phyloP scores from a whole-genome alignment of 1,284 basidiomycete species.

The Quambalaria eucalypti region DNA sequence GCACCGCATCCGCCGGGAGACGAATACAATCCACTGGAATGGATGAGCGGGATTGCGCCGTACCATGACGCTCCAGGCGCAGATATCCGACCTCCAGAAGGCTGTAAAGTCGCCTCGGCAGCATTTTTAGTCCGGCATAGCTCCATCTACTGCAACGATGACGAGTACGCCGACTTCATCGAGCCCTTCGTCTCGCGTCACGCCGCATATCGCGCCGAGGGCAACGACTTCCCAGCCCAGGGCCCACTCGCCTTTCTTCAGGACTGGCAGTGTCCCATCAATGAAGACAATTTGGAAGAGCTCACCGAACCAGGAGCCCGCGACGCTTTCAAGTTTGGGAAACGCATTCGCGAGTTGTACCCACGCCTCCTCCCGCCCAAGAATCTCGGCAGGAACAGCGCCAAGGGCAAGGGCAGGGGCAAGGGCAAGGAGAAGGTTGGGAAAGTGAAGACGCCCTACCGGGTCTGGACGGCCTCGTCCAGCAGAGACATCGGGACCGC shows the following conservation, averaged over 20 bases:
- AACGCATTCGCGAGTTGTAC: slow-evolving; percentile 46
- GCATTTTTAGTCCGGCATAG: slow-evolving; percentile 43
- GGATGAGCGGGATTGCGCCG: slow-evolving; percentile 21
- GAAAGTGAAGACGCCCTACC: slow-evolving; percentile 11
- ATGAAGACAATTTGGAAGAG: slow-evolving; percentile 67
- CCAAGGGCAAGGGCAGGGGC: background rate
- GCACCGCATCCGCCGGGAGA: background rate
- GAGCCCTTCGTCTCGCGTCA: slow-evolving; percentile 47
- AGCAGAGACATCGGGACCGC: slow-evolving; percentile 48
- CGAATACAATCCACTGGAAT: slow-evolving; percentile 7
- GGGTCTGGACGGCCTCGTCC: slow-evolving; percentile 49
- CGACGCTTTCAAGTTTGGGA: slow-evolving; percentile 47
- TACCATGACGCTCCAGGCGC: slow-evolving; percentile 34
- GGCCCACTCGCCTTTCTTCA: slow-evolving; percentile 46
- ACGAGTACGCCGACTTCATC: slow-evolving; percentile 50
- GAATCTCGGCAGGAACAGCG: slow-evolving; percentile 12
- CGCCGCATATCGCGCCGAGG: background rate
- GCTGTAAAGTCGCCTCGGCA: slow-evolving; percentile 23
- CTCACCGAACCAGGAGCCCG: slow-evolving; percentile 50
- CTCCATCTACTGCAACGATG: slow-evolving; percentile 49
- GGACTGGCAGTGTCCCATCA: slow-evolving; percentile 49
- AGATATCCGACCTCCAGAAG: slow-evolving; percentile 16
- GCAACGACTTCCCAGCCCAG: slow-evolving; percentile 15
- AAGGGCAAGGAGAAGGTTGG: background rate
- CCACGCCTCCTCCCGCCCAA: slow-evolving; percentile 44